Percentiles rank a stretch among this genome's conserved stretches.
Conservation (phyloP, 2,329 filamentous ascomycete genomes). For the Colletotrichum brevisporum region DNA sequence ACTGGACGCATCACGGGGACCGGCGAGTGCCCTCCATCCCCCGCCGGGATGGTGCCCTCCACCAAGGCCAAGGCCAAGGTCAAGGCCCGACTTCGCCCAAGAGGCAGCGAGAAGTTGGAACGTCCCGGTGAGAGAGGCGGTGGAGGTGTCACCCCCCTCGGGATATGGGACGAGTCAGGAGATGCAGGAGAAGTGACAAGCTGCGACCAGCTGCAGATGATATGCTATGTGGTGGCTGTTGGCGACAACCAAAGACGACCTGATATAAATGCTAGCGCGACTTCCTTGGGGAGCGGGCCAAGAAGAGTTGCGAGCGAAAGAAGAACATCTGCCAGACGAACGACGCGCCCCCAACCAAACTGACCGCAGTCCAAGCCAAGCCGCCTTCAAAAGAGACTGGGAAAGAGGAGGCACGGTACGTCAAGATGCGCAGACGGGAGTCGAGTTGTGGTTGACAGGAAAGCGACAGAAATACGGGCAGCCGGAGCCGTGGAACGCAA, state of each 20-base stretch:
- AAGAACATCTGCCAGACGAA: neutral
- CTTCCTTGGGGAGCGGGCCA: constrained; percentile 13
- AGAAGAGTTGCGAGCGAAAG: constrained; percentile 13
- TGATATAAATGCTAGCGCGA: constrained; percentile 39
- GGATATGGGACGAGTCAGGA: constrained; percentile 40
- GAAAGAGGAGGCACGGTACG: too few species aligned
- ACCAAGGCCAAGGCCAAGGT: constrained; percentile 7
- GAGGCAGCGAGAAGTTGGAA: constrained; percentile 15
- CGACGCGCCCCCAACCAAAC: neutral
- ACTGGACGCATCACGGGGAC: constrained; percentile 37
- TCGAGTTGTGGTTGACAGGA: constrained; percentile 21
- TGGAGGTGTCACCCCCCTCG: constrained; percentile 22
- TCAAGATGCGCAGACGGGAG: constrained; percentile 16
- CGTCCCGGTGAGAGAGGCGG: constrained; percentile 19
- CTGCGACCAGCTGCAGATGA: constrained; percentile 25
- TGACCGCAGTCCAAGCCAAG: neutral
- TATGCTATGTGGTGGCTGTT: constrained; percentile 22
- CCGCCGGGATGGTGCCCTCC: constrained; percentile 28
- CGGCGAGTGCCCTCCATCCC: too few species aligned
- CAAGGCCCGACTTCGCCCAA: constrained; percentile 20
- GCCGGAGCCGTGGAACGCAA: too few species aligned
- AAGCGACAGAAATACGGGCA: constrained; percentile 12
- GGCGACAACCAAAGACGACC: constrained; percentile 1
- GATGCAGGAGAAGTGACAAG: constrained; percentile 35
- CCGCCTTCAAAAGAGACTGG: neutral